phyloP scores from a whole-genome alignment of 2,329 filamentous ascomycete species.

The Helotiales sp. region DNA sequence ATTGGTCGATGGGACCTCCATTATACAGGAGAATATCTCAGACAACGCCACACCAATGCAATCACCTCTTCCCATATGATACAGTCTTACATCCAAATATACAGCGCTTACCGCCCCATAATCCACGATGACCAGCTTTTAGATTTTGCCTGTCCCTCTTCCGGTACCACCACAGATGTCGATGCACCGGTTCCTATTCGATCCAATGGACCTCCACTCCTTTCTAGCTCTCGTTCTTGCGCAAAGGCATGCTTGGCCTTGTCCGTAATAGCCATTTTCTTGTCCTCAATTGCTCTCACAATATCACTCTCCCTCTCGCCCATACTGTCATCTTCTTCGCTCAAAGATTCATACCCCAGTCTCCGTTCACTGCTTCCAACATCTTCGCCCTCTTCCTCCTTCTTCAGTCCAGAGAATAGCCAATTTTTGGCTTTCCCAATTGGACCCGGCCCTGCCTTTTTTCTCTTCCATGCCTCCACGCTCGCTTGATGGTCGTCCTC shows the following conservation, averaged over 20 bases:
- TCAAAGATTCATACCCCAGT: conserved; percentile 26
- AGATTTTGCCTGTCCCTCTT: conserved; percentile 17
- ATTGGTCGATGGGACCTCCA: conserved; percentile 11
- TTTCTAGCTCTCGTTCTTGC: conserved; percentile 33
- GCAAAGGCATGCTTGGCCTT: conserved; percentile 32
- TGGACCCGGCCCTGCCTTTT: conserved; percentile 30
- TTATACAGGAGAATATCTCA: conserved; percentile 15
- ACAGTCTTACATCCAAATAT: conserved; percentile 21
- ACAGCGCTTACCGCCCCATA: conserved; percentile 19
- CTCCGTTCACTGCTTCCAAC: conserved; percentile 26
- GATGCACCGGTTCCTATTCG: conserved; percentile 25
- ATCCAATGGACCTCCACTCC: conserved; percentile 31
- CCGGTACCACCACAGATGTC: background rate
- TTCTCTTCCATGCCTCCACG: conserved; percentile 32
- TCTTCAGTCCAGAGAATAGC: conserved; percentile 37
- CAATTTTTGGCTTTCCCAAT: conserved; percentile 30
- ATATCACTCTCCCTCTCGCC: conserved; percentile 29
- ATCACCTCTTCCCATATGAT: conserved; percentile 27
- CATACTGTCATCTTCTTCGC: conserved; percentile 25
- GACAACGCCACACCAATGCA: conserved; percentile 24
- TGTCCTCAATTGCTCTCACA: conserved; percentile 31
- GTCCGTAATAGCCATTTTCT: conserved; percentile 25
- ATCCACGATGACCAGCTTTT: conserved; percentile 32
- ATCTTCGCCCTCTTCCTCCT: conserved; percentile 31
- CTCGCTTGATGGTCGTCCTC: conserved; percentile 54